Evolutionary conservation across 495 filamentous ascomycete genomes (phyloP).

Genomic region (Aspergillus asperescens): DNA sequence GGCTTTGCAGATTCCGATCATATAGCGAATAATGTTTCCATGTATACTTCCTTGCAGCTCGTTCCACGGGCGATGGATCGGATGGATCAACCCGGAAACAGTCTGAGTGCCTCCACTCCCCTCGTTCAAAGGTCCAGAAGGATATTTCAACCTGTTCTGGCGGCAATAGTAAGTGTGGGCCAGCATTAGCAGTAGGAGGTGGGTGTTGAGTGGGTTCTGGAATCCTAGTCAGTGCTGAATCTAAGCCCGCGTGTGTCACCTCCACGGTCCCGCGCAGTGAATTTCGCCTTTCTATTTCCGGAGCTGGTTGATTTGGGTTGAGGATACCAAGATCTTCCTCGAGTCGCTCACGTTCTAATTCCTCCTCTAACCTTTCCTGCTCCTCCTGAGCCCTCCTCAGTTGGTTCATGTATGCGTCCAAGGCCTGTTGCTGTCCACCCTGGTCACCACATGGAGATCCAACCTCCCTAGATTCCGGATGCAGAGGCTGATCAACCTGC

Average conservation of each 20-base stretch:
- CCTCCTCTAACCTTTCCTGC: background rate
- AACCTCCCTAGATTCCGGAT: background rate
- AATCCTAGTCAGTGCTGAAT: background rate
- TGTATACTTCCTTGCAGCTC: conserved; percentile 19
- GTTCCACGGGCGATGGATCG: conserved; percentile 16
- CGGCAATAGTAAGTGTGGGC: background rate
- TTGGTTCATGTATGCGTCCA: background rate
- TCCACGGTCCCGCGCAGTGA: background rate
- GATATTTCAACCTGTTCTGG: background rate
- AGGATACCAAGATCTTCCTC: background rate
- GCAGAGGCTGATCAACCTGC: background rate
- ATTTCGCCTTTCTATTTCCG: background rate
- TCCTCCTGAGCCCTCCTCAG: background rate
- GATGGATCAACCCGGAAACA: conserved; percentile 13
- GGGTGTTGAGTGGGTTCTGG: background rate
- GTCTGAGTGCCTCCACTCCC: conserved; percentile 16
- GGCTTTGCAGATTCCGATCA: conserved; percentile 16
- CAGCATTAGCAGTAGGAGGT: background rate
- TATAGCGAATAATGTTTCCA: conserved; percentile 21
- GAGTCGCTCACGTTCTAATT: background rate
- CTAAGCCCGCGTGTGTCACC: background rate
- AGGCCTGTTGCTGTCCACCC: background rate
- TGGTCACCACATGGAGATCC: background rate
- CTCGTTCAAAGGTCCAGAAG: conserved; percentile 17
- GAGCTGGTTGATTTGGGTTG: background rate